phyloP scores from a whole-genome alignment of 2,329 filamentous ascomycete species.

The Nemania sp. region DNA sequence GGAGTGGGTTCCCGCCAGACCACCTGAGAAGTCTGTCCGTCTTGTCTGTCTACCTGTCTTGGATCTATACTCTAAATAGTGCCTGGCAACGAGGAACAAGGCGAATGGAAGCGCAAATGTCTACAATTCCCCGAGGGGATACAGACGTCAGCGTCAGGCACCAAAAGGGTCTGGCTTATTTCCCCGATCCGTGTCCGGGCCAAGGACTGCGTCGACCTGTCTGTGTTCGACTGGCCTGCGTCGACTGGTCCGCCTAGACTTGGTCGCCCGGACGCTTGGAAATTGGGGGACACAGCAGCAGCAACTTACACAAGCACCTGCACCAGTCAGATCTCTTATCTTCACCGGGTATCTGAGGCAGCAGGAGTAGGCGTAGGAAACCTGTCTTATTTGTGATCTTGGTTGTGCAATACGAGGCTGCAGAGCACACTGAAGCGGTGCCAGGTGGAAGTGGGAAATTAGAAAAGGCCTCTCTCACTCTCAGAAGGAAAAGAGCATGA shows the following conservation, averaged over 20 bases:
- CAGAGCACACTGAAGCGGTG: conserved; percentile 10
- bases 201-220: background rate
- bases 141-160: conserved; percentile 9
- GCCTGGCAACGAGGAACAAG: conserved; percentile 19
- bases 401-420: conserved; percentile 3
- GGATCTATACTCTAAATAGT: no score
- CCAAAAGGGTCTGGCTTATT: background rate
- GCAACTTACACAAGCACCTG: conserved; percentile 28
- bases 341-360: conserved; percentile 21
- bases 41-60: background rate
- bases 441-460: conserved; percentile 12
- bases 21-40: background rate
- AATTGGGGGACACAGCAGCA: background rate
- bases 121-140: conserved; percentile 11
- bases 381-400: background rate
- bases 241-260: background rate
- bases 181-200: background rate
- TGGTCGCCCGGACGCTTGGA: background rate
- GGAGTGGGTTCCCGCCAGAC: background rate
- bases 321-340: conserved; percentile 22
- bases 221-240: no score
- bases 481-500: conserved; percentile 11
- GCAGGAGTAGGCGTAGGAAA: no score
- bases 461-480: conserved; percentile 19
- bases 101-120: conserved; percentile 23